A percentile compares a stretch with the other conserved stretches of the same genome.
phyloP scores from a whole-genome alignment of 2,329 filamentous ascomycete species.

The Nigrospora osmanthi region DNA sequence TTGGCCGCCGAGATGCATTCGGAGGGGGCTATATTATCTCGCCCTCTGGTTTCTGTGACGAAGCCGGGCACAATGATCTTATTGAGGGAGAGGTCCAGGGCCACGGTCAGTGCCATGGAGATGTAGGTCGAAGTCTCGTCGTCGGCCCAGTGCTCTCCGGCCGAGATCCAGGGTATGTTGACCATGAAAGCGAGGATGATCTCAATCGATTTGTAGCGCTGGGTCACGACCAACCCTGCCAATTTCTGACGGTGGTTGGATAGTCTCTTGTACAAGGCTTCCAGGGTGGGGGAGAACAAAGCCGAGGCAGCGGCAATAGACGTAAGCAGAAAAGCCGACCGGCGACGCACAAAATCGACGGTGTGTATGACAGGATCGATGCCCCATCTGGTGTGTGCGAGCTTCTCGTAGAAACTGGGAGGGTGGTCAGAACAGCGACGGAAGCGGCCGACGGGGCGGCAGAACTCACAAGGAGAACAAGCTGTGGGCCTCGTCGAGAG shows the following conservation, averaged over 20 bases:
- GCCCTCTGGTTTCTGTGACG: slow-evolving; percentile 26
- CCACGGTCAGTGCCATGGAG: slow-evolving; percentile 60
- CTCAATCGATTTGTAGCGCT: slow-evolving; percentile 61
- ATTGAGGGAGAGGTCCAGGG: slow-evolving; percentile 61
- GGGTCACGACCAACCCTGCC: slow-evolving; percentile 52
- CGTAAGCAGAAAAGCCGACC: slow-evolving; percentile 65
- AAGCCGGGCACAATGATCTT: slow-evolving; percentile 56
- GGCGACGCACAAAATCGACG: slow-evolving; percentile 54
- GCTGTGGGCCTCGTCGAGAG: slow-evolving; percentile 53
- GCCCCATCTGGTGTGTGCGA: slow-evolving; percentile 68
- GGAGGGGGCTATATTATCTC: slow-evolving; percentile 47
- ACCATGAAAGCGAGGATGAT: slow-evolving; percentile 70
- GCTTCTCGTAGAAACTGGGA: slow-evolving; percentile 57
- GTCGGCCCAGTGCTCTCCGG: slow-evolving; percentile 59
- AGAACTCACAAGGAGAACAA: slow-evolving; percentile 55
- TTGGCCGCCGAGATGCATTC: slow-evolving; percentile 62
- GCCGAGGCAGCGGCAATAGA: slow-evolving; percentile 63
- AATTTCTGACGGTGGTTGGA: slow-evolving; percentile 56
- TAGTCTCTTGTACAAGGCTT: slow-evolving; percentile 57
- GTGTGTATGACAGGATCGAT: slow-evolving; percentile 62
- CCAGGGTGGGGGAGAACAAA: slow-evolving; percentile 56
- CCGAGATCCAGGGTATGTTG: slow-evolving; percentile 69
- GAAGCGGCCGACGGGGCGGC: background rate
- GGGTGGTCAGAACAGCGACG: slow-evolving; percentile 1
- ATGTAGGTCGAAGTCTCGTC: slow-evolving; percentile 68